These are phyloP conservation scores for Sporisorium scitamineum DNA, from an alignment of 1,284 basidiomycete genomes.

Conservation along the genomic window DNA sequence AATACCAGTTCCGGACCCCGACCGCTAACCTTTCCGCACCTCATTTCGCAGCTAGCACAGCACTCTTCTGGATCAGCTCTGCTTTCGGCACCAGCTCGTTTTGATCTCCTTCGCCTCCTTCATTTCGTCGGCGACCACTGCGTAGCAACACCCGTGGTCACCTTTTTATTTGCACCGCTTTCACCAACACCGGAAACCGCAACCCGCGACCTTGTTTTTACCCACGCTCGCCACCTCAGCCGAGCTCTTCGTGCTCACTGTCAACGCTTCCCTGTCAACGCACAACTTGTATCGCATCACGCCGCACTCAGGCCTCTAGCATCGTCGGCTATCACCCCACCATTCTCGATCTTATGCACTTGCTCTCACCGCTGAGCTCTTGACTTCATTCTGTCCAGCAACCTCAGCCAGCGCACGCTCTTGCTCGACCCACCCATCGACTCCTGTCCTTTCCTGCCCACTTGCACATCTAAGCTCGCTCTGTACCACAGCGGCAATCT, in stretches of 20 bases:
- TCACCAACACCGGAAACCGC: slow-evolving; percentile 8
- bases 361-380: background rate
- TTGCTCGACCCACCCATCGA: background rate
- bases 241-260: background rate
- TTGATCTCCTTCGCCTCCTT: background rate
- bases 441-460: background rate
- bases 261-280: slow-evolving; percentile 7
- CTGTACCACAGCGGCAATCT: background rate
- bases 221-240: slow-evolving; percentile 20
- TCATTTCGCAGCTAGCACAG: slow-evolving; percentile 9
- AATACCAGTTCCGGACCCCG: slow-evolving; percentile 9
- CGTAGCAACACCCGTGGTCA: slow-evolving; percentile 10
- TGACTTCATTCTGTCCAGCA: background rate
- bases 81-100: background rate
- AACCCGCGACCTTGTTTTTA: slow-evolving; percentile 2
- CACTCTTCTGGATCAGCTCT: slow-evolving; percentile 4
- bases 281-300: slow-evolving; percentile 3
- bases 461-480: background rate
- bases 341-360: slow-evolving; percentile 2
- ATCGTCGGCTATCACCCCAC: slow-evolving; percentile 13
- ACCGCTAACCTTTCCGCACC: slow-evolving; percentile 6
- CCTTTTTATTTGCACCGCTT: background rate
- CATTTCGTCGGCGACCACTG: slow-evolving; percentile 16
- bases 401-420: background rate
- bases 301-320: background rate